phyloP scores from a whole-genome alignment of 1,284 basidiomycete species.

The Taiwanofungus camphoratus region DNA sequence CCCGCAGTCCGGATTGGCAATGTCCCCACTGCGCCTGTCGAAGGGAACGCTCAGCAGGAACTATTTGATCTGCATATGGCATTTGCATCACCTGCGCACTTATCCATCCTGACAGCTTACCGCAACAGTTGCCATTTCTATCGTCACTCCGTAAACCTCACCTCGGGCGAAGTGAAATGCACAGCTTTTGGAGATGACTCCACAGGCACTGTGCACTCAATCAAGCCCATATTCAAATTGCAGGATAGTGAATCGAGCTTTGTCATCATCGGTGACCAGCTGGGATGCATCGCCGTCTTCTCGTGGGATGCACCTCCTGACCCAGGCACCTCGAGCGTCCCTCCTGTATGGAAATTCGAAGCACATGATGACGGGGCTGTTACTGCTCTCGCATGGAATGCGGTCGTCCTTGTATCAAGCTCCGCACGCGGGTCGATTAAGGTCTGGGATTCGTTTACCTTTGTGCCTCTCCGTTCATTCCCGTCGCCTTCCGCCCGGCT shows the following conservation, averaged over 20 bases:
- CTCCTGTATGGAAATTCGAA: slow-evolving; percentile 44
- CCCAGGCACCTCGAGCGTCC: slow-evolving; percentile 9
- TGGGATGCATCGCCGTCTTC: slow-evolving; percentile 58
- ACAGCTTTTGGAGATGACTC: slow-evolving; percentile 48
- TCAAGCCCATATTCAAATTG: slow-evolving; percentile 43
- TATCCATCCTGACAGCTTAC: slow-evolving; percentile 40
- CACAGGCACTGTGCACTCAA: slow-evolving; percentile 40
- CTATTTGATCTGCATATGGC: slow-evolving; percentile 23
- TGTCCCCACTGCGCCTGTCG: slow-evolving; percentile 12
- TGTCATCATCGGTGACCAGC: slow-evolving; percentile 49
- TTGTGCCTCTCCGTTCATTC: slow-evolving; percentile 51
- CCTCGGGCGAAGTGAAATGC: slow-evolving; percentile 27
- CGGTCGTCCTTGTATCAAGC: slow-evolving; percentile 54
- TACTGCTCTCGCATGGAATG: slow-evolving; percentile 58
- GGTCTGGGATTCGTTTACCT: slow-evolving; percentile 65
- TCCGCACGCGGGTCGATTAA: slow-evolving; percentile 57
- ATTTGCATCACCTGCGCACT: slow-evolving; percentile 8
- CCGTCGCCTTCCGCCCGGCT: slow-evolving; percentile 38
- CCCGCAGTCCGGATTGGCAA: slow-evolving; percentile 16
- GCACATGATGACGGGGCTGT: slow-evolving; percentile 56
- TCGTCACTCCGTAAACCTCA: slow-evolving; percentile 34
- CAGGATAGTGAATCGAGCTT: slow-evolving; percentile 37
- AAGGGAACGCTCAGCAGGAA: slow-evolving; percentile 8
- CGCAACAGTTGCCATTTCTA: slow-evolving; percentile 42
- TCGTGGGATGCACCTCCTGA: slow-evolving; percentile 36